phyloP scores from a whole-genome alignment of 2,329 filamentous ascomycete genomes.

The Nothopassalora personata region DNA sequence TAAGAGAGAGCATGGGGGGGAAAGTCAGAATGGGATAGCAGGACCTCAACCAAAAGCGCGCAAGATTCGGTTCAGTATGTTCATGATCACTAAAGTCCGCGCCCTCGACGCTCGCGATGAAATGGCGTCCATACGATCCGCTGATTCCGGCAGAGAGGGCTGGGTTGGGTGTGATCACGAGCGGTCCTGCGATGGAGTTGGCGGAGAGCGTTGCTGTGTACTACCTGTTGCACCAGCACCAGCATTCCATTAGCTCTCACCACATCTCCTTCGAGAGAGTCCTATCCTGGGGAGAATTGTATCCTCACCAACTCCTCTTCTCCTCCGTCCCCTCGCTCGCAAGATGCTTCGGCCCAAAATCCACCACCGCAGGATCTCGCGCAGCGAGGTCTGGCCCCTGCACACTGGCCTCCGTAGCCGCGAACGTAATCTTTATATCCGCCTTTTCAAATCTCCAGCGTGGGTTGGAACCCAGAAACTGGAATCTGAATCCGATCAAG shows the following conservation, averaged over 20 bases:
- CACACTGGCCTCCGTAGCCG: not conserved
- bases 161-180: not conserved
- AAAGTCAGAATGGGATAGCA: not conserved
- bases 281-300: too few species aligned
- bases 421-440: conserved; percentile 9
- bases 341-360: conserved; percentile 13
- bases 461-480: conserved; percentile 4
- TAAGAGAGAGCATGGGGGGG: too few species aligned
- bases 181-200: not conserved
- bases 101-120: conserved; percentile 2
- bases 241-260: not conserved
- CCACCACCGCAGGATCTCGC: conserved; percentile 5
- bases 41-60: conserved; percentile 10
- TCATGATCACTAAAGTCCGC: conserved; percentile 5
- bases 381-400: not conserved
- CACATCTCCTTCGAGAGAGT: not conserved
- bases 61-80: conserved; percentile 1
- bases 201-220: conserved; percentile 10
- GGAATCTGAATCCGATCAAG: conserved; percentile 12
- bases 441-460: conserved; percentile 12
- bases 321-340: conserved; percentile 7
- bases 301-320: conserved; percentile 4
- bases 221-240: not conserved
- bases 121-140: conserved; percentile 1
- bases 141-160: not conserved